phyloP scores from a whole-genome alignment of 129 eudicot genomes.

The sunflower (Helianthus annuus) region HanXRQr2.0-SUNRISE NC_035444.2:85011561-85012060 shows the following conservation, averaged over 20 bases:
- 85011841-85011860: background rate
- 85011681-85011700: background rate
- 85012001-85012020: background rate
- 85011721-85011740: background rate
- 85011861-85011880: background rate
- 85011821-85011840: background rate
- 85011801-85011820: no score
- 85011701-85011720: background rate
- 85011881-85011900: background rate
- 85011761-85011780: no score
- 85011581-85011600: no score
- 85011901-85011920: background rate
- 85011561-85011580: no score
- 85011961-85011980: background rate
- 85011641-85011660: background rate
- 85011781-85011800: no score
- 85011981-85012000: slow-evolving; percentile 17
- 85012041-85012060: slow-evolving; percentile 41
- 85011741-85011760: no score
- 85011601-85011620: no score
- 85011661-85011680: background rate
- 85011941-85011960: background rate
- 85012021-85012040: background rate
- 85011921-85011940: no score
- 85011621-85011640: no score